Evolutionary conservation across 129 eudicot genomes (phyloP), one percentile per base, ranked within the genome.

Genomic region (Pittosporum tobira): DNA sequence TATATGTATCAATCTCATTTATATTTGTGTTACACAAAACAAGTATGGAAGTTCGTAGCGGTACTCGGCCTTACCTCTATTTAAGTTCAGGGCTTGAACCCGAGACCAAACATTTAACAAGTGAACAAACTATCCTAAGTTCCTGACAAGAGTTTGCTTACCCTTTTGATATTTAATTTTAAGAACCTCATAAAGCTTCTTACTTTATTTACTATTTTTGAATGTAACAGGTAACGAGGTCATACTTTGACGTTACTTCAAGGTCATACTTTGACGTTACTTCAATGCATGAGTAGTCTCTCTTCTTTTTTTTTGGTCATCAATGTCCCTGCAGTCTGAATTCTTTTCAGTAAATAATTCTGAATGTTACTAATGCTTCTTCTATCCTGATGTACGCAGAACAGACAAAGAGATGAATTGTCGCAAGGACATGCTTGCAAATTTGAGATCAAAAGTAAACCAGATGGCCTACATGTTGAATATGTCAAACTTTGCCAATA

Each of bases 371-470:
- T 63, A 51, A 52, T 51, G 27, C 57, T 59, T 62, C n/a, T n/a
- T n/a, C 50, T 43, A n/a, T 48, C 15, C 63, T 65, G 21, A 7
- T 22, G 22, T 64, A 25, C 62, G 56, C 89, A 91, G 98, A 68
- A 72, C 95, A 44, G 95, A 91, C 80, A 93, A 93, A 79, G 96
- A 93, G 65, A 74, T 78, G 88, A 93, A 87, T 59, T 81, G 94
- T 13, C 94, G 96, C 26, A 74, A 70, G 65, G 99, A 87, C 62
- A 93, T 74, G 85, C 75, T 87, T 51, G 66, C 71, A 62, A 83
- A 87, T 74, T 67, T 93, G 81, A 93, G 90, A 70, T 62, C 91
- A 63, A 93, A 93, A 72, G 88, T 80, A 58, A 86, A 73, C 60
- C 95, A 91, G 75, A 91, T 91, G 98, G 95, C 98, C 22, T 54